These are phyloP conservation scores for Quambalaria eucalypti DNA, from an alignment of 1,284 basidiomycete species.

Conservation along the genomic window DNA sequence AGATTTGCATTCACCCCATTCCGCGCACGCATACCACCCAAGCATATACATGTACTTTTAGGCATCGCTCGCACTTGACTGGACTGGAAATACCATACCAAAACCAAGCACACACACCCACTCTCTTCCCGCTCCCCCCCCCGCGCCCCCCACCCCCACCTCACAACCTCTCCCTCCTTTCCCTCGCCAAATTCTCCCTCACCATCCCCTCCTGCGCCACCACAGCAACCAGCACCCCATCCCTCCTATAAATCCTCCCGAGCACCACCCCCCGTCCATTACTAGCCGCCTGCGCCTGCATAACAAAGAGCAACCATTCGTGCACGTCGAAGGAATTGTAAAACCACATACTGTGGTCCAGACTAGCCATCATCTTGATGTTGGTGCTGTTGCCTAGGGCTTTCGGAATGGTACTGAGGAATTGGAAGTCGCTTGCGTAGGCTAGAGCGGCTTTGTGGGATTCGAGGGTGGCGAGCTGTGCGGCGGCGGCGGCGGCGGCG, in stretches of 20 bases:
- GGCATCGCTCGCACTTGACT: no score
- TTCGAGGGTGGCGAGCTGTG: no score
- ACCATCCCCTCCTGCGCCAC: conserved; percentile 14
- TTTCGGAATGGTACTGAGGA: conserved; percentile 35
- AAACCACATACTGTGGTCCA: conserved; percentile 46
- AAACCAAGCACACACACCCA: no score
- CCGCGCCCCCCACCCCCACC: not conserved
- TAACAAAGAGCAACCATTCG: conserved; percentile 40
- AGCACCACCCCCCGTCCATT: conserved; percentile 39
- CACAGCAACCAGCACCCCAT: conserved; percentile 39
- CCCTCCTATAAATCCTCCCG: conserved; percentile 34
- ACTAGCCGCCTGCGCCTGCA: conserved; percentile 39
- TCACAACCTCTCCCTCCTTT: not conserved
- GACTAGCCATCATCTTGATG: conserved; percentile 42
- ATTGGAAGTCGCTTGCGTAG: conserved; percentile 35
- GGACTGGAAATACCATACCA: no score
- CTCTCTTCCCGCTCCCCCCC: not conserved
- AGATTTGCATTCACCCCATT: not conserved
- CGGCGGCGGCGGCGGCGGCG: no score
- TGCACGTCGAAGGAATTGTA: conserved; percentile 35
- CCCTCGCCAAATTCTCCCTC: not conserved
- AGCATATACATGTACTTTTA: not conserved
- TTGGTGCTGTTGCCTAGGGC: conserved; percentile 21
- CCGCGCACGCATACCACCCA: no score
- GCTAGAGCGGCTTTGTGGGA: conserved; percentile 40